phyloP scores from a whole-genome alignment of 306 rosid genomes.

The Quercus dentata region DNA sequence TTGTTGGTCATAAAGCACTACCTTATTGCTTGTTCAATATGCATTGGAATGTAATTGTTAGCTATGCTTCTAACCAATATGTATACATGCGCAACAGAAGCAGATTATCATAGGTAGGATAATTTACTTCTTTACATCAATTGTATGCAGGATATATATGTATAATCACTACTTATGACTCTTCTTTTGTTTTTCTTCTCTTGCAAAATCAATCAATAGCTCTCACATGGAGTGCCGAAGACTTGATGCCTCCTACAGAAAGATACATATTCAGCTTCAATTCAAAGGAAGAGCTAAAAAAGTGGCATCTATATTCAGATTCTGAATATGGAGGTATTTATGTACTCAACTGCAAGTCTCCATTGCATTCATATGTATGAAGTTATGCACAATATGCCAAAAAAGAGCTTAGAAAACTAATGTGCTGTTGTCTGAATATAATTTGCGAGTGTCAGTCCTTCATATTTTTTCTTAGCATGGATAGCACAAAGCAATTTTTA shows the following conservation, averaged over 20 bases:
- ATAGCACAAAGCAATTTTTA: neutral
- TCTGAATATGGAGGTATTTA: constrained; percentile 81
- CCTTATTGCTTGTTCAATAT: neutral
- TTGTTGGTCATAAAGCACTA: neutral
- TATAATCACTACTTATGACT: neutral
- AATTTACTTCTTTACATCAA: neutral
- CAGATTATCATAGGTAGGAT: neutral
- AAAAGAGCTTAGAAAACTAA: neutral
- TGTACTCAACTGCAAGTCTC: neutral
- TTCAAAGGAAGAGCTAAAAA: constrained; percentile 72
- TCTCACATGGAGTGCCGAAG: constrained; percentile 70
- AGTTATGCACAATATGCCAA: neutral
- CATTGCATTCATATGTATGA: neutral
- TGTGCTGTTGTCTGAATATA: neutral
- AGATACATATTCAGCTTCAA: constrained; percentile 74
- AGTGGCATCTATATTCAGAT: constrained; percentile 93
- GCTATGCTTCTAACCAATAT: neutral
- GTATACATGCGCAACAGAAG: neutral
- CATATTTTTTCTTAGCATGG: neutral
- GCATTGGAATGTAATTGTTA: neutral
- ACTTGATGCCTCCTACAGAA: constrained; percentile 86
- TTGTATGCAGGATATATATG: neutral
- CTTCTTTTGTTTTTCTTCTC: neutral
- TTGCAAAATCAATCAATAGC: constrained; percentile 33
- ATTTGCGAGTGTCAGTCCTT: neutral